phyloP scores from a whole-genome alignment of 2,329 filamentous ascomycete species.

The Aspergillus hiratsukae region DNA sequence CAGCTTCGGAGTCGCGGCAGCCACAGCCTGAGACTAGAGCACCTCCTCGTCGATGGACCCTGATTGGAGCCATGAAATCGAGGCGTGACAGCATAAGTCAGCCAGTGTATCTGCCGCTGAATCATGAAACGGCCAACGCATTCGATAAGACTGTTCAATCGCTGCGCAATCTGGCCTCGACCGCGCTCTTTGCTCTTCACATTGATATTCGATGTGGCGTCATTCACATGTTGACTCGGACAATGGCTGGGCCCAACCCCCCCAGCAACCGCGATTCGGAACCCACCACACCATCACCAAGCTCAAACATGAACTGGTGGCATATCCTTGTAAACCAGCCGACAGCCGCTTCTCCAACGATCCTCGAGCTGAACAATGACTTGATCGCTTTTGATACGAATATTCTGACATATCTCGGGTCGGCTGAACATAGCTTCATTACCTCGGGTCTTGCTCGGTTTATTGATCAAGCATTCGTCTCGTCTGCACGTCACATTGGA shows the following conservation, averaged over 20 bases:
- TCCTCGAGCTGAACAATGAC: slow-evolving; percentile 78
- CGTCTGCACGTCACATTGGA: slow-evolving; percentile 64
- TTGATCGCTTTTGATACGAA: slow-evolving; percentile 86
- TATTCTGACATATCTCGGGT: slow-evolving; percentile 66
- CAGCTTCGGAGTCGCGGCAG: slow-evolving; percentile 56
- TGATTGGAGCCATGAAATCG: slow-evolving; percentile 61
- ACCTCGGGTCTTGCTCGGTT: slow-evolving; percentile 71
- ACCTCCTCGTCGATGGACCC: slow-evolving; percentile 75
- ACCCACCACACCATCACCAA: slow-evolving; percentile 51
- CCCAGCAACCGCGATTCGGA: slow-evolving; percentile 29
- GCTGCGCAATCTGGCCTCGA: slow-evolving; percentile 74
- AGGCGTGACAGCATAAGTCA: slow-evolving; percentile 53
- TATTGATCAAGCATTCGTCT: slow-evolving; percentile 73
- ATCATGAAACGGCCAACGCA: slow-evolving; percentile 74
- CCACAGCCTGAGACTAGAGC: slow-evolving; percentile 39
- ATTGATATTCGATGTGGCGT: slow-evolving; percentile 83
- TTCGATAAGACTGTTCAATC: slow-evolving; percentile 85
- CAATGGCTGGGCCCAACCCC: slow-evolving; percentile 55
- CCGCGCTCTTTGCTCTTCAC: slow-evolving; percentile 78
- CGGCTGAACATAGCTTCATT: slow-evolving; percentile 69
- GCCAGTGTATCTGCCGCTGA: slow-evolving; percentile 80
- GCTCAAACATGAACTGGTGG: slow-evolving; percentile 65
- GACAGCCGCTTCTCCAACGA: slow-evolving; percentile 53
- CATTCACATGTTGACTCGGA: slow-evolving; percentile 68
- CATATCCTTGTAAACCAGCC: slow-evolving; percentile 41